Conservation (phyloP, 2,329 filamentous ascomycete species). For the Colletotrichum tabaci region DNA sequence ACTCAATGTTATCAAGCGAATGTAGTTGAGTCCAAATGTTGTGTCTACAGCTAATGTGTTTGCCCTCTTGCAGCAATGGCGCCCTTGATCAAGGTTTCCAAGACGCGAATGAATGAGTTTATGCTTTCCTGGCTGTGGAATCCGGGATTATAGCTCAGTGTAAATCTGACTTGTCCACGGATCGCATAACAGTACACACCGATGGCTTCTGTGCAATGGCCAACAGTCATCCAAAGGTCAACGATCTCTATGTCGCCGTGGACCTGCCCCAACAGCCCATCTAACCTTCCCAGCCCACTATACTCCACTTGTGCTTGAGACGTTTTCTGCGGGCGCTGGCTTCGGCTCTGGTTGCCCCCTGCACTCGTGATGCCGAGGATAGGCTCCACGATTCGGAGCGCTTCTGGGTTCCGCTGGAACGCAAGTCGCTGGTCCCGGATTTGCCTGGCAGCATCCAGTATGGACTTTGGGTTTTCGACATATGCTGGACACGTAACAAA, state of each 20-base stretch:
- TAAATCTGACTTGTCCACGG: neutral
- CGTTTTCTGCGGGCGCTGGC: neutral
- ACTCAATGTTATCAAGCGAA: no score
- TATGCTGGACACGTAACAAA: conserved; percentile 9
- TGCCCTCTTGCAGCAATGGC: neutral
- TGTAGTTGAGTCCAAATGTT: no score
- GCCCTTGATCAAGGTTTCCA: neutral
- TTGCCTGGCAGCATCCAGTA: neutral
- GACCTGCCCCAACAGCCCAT: neutral
- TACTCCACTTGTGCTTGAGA: conserved; percentile 23
- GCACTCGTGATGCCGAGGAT: neutral
- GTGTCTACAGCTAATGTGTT: no score
- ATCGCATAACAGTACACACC: conserved; percentile 18
- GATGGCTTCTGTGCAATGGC: conserved; percentile 1
- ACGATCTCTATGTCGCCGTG: conserved; percentile 11
- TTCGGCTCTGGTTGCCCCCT: neutral
- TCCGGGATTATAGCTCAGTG: conserved; percentile 24
- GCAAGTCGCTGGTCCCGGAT: conserved; percentile 2
- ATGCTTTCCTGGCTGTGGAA: conserved; percentile 11
- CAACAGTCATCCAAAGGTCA: conserved; percentile 21
- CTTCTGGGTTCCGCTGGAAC: conserved; percentile 14
- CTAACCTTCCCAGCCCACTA: conserved; percentile 17
- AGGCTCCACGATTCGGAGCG: conserved; percentile 2
- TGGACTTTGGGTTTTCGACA: neutral
- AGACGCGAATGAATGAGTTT: neutral